Percentiles rank a stretch among this genome's conserved stretches.
Evolutionary conservation across 345 rosid genomes (phyloP).

Genomic region (Lenwebbia sp.): DNA sequence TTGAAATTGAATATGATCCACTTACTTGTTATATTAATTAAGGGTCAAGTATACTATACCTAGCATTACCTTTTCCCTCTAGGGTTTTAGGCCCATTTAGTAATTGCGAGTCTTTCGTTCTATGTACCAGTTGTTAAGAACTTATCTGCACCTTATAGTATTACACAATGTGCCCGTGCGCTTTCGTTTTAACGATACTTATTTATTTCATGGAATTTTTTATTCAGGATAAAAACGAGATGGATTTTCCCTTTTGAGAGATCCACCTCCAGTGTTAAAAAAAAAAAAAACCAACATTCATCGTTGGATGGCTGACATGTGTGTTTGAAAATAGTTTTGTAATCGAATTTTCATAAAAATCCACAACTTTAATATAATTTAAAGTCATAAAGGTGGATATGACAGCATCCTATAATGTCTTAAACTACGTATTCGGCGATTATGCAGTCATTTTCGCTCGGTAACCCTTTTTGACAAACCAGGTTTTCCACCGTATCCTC

Average conservation of each 20-base stretch:
- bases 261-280: neutral
- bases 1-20: neutral
- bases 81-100: neutral
- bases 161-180: neutral
- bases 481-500: neutral
- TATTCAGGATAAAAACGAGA: neutral
- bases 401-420: neutral
- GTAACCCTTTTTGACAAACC: neutral
- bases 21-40: neutral
- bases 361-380: neutral
- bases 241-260: neutral
- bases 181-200: neutral
- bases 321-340: neutral
- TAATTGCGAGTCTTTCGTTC: neutral
- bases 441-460: neutral
- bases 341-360: neutral
- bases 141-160: neutral
- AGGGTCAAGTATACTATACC: neutral
- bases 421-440: neutral
- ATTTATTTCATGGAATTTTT: neutral
- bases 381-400: neutral
- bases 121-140: neutral
- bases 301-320: too few species aligned
- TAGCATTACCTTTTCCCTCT: neutral
- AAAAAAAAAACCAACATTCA: neutral